Conservation (phyloP, 2,329 filamentous ascomycete species). For the Thielaviopsis euricoi region DNA sequence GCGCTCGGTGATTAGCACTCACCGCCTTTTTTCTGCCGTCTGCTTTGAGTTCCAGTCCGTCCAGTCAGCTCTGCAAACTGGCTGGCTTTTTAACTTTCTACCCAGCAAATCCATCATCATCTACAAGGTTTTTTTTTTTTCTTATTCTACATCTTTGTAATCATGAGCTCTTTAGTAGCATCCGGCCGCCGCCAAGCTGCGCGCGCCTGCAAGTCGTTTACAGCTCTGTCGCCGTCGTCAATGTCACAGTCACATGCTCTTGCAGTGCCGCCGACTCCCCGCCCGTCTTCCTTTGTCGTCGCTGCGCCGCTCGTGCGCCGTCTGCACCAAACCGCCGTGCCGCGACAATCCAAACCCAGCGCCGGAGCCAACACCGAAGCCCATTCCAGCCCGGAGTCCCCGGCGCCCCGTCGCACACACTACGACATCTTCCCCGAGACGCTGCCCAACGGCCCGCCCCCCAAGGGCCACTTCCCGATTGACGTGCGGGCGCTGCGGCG, state of each 20-base stretch:
- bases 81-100: no score
- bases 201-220: background rate
- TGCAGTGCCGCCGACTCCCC: background rate
- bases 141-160: background rate
- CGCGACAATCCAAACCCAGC: background rate
- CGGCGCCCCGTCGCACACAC: slow-evolving; percentile 33
- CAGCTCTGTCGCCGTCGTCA: background rate
- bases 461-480: slow-evolving; percentile 57
- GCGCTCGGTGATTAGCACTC: background rate
- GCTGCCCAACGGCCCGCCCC: slow-evolving; percentile 62
- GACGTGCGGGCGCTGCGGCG: slow-evolving; percentile 52
- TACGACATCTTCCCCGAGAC: slow-evolving; percentile 81
- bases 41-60: background rate
- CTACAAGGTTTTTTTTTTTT: background rate
- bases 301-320: slow-evolving; percentile 13
- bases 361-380: background rate
- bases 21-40: slow-evolving; percentile 7
- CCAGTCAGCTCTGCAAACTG: no score
- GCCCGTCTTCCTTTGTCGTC: background rate
- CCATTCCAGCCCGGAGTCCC: background rate
- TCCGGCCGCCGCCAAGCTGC: background rate
- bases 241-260: background rate
- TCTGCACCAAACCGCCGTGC: background rate
- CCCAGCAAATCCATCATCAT: background rate
- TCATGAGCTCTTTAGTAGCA: background rate